Base-by-base conservation (phyloP, 768 basidiomycete genomes). In the Trametes coccinea region DNA sequence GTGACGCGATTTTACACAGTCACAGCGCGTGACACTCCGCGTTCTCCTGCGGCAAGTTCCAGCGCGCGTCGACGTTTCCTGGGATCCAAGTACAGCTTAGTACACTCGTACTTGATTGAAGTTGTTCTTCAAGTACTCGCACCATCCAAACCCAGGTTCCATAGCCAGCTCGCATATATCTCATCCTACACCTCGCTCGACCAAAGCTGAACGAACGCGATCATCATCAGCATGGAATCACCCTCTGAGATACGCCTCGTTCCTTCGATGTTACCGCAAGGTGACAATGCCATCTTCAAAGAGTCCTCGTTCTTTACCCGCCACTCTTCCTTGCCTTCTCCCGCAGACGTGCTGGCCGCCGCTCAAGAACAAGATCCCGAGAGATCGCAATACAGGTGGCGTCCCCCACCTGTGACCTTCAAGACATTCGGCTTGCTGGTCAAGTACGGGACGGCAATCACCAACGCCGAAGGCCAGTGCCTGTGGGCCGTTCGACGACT, bases 1-100 rank as follows among this genome's bases (percentile, higher is more conserved):
- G 61, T 62, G 61, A 62, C 61, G 8, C 16, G 2, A 22, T 52
- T 52, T 43, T 50, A 50, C 43, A 44, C 11, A 13, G 59, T 56
- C 27, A 56, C 46, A 37, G 33, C 16, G 8, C 8, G 54, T 56
- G 54, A 61, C 60, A 8, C 27, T 7, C 37, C 57, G 57, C 57
- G 57, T 59, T 16, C 11, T 37, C 34, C 34, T 22, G 22, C 22
- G 22, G 34, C 34, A 5, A 37, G 34, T 37, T 37, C 22, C 22
- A 22, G 22, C 22, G 22, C 22, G 22, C 22, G 22, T 22, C 22
- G 22, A 22, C 22, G 22, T 22, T 22, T 22, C 22, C 22, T 22
- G 22, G 22, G 22, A 22, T 22, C 22, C 22, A 22, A 22, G 22
- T 22, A 22, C 22, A 22, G 22, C 22, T 22, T 22, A 22, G 22